Conservation (phyloP, 768 basidiomycete species). For the Pisolithus microcarpus region DNA sequence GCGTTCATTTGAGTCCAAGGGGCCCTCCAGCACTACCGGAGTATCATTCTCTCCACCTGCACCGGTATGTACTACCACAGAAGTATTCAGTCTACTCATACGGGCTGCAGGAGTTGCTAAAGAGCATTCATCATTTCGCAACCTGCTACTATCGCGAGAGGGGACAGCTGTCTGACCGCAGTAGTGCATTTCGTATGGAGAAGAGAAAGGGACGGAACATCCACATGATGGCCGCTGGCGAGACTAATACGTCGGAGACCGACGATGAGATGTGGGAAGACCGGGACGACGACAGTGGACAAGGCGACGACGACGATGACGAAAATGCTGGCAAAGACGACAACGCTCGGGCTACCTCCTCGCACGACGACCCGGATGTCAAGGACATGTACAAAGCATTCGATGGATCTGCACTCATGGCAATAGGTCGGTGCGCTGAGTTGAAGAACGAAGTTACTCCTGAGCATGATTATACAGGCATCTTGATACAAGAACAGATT, state of each 20-base stretch:
- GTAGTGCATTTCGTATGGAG: slow-evolving; percentile 39
- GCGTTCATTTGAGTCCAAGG: neutral
- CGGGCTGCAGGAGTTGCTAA: slow-evolving; percentile 40
- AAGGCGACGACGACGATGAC: slow-evolving; percentile 10
- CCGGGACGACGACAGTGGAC: slow-evolving; percentile 8
- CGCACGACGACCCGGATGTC: slow-evolving; percentile 5
- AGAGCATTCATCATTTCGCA: slow-evolving; percentile 45
- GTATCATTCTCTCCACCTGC: slow-evolving; percentile 35
- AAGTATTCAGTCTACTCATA: slow-evolving; percentile 6
- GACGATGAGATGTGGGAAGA: slow-evolving; percentile 9
- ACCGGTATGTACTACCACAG: slow-evolving; percentile 35
- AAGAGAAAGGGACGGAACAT: slow-evolving; percentile 30
- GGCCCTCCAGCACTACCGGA: slow-evolving; percentile 4
- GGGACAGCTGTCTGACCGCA: slow-evolving; percentile 50
- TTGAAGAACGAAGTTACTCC: neutral
- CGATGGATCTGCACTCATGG: slow-evolving; percentile 68
- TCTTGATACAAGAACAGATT: slow-evolving; percentile 64
- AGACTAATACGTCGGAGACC: slow-evolving; percentile 1
- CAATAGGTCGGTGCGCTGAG: slow-evolving; percentile 47
- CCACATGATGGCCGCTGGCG: slow-evolving; percentile 15
- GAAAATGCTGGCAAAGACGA: slow-evolving; percentile 10
- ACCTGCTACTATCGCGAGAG: slow-evolving; percentile 53
- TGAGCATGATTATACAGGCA: slow-evolving; percentile 33
- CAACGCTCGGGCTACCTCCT: slow-evolving; percentile 2
- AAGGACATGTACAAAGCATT: slow-evolving; percentile 71